Conservation (phyloP, 1,139 yeast genomes). For the Blastobotrys petasosporus region DNA sequence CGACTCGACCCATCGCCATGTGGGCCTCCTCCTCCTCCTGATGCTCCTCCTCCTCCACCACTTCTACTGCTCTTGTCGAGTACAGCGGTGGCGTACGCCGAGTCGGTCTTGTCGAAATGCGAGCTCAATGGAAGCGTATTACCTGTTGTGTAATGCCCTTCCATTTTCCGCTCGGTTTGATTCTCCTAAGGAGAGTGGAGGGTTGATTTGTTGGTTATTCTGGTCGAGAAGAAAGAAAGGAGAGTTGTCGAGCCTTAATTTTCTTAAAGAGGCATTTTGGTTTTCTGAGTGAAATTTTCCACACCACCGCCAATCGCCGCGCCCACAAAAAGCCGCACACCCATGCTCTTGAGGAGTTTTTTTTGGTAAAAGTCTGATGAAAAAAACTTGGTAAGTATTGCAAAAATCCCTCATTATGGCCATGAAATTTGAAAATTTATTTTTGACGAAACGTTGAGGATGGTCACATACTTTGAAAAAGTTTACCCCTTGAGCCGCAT, state of each 20-base stretch:
- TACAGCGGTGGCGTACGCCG: slow-evolving; percentile 1
- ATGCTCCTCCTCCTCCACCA: neutral
- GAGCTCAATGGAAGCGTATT: slow-evolving; percentile 9
- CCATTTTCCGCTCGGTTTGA: slow-evolving; percentile 1
- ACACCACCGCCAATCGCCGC: slow-evolving; percentile 1
- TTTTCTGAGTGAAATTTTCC: neutral
- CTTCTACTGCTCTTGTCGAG: neutral
- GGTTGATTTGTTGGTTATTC: no score
- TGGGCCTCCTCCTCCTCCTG: neutral
- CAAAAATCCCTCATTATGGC: no score
- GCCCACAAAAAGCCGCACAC: neutral
- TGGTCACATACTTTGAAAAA: no score
- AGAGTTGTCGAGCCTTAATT: no score
- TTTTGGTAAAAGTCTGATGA: no score
- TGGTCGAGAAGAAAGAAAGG: no score
- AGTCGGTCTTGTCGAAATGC: slow-evolving; percentile 1
- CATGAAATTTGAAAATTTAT: no score
- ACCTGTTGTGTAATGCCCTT: slow-evolving; percentile 10
- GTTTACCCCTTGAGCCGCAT: no score
- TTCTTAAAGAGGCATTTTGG: no score
- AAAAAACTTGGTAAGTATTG: no score
- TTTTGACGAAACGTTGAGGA: no score
- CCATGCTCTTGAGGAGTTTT: no score
- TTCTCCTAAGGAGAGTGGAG: neutral
- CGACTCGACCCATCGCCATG: slow-evolving; percentile 1